Conservation (phyloP, 176 grass and related monocot species). For the Juncus effusus region DNA sequence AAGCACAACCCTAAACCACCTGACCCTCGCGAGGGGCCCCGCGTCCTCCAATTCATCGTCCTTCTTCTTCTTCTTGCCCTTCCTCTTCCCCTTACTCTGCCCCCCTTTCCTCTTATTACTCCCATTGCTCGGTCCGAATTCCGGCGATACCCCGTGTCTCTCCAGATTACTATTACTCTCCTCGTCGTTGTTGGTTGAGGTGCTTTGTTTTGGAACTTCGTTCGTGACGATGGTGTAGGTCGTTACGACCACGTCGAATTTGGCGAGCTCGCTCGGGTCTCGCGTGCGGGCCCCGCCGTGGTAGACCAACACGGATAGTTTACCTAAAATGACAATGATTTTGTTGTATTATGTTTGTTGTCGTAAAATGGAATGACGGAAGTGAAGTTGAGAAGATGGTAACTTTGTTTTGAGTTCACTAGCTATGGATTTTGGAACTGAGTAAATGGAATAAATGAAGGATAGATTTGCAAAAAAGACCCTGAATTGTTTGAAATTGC, state of each 20-base stretch:
- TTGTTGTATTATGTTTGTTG: no score
- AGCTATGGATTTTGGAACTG: no score
- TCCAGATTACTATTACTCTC: slow-evolving; percentile 46
- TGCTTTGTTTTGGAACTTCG: slow-evolving; percentile 88
- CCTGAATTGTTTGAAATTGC: no score
- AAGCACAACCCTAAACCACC: slow-evolving; percentile 96
- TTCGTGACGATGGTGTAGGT: slow-evolving; percentile 96
- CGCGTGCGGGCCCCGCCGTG: slow-evolving; percentile 93
- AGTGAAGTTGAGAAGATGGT: no score
- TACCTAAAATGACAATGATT: neutral
- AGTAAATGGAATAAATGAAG: no score
- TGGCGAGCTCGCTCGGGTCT: slow-evolving; percentile 72
- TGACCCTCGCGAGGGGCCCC: slow-evolving; percentile 72
- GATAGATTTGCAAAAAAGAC: no score
- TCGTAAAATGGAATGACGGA: no score
- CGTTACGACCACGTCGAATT: slow-evolving; percentile 90
- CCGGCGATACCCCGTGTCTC: slow-evolving; percentile 39
- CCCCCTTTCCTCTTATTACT: slow-evolving; percentile 68
- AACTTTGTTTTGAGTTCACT: no score
- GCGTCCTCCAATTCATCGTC: slow-evolving; percentile 55
- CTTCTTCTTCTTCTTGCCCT: slow-evolving; percentile 72
- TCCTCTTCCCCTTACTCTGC: slow-evolving; percentile 31
- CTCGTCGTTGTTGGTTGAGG: slow-evolving; percentile 28
- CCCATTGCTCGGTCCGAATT: slow-evolving; percentile 34
- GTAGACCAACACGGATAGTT: slow-evolving; percentile 82